Evolutionary conservation across 805 yeast species (phyloP), one percentile per base, ranked within the genome.

Genomic region (Barnettozyma pratensis): DNA sequence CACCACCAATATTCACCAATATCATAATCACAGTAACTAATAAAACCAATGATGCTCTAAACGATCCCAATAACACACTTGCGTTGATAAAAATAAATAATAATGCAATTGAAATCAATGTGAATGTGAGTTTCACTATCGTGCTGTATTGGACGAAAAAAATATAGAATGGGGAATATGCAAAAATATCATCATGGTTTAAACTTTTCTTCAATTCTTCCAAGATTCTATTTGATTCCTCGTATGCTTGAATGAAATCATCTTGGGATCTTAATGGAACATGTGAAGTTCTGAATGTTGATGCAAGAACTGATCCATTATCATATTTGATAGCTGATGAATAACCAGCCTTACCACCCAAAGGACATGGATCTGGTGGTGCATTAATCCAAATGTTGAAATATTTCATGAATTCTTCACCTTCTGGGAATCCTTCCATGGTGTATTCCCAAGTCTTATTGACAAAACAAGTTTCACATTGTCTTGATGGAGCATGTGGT

Each of bases 271-370:
- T 73, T 52, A 92, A 71, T 2, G 97, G 92, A 1, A 62, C 63
- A 63, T 94, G 98, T 6, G 87, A 76, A 2, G 92, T 80, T 55
- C 98, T 72, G 69, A 92, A 89, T n/a, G 76, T 74, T 1, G 89
- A 79, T 2, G 92, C 71, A 8, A 60, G 54, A 5, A 89, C 74
- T 0, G 65, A 55, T 1, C 69, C 67, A 31, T 67, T 67, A 48
- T 73, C 72, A 29, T 73, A 67, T 2, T 74, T 67, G 9, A 88
- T 69, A 1, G 90, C 72, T 5, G 72, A 66, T 1, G 86, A 74
- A 62, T 92, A 92, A 0, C 97, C 96, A 0, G 97, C 97, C 60
- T 87, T 86, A 2, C 99, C 99, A 4, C 96, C 98, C 29, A 92
- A 69, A 1, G 98, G 97, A 65, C 99, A 92, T 3, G 92, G 88